These are phyloP conservation scores for Naganishia onofrii DNA, from an alignment of 768 basidiomycete genomes.

Conservation along the genomic window DNA sequence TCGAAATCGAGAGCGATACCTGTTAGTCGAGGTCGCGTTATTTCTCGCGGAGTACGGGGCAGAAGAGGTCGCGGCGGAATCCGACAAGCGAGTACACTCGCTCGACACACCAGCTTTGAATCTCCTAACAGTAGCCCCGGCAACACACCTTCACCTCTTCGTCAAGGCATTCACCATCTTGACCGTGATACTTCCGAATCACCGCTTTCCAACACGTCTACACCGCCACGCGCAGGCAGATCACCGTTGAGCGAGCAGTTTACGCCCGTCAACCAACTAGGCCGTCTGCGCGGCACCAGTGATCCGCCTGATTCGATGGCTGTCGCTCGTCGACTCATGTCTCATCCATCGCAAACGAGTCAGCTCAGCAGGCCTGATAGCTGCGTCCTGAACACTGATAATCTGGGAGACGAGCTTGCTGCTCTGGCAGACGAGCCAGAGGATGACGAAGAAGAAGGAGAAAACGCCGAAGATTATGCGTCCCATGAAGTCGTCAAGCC, in stretches of 20 bases:
- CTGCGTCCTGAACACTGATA: slow-evolving; percentile 24
- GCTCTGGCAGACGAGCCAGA: slow-evolving; percentile 31
- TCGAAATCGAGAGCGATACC: slow-evolving; percentile 1
- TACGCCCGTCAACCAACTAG: slow-evolving; percentile 4
- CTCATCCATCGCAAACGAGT: slow-evolving; percentile 23
- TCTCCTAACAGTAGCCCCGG: background rate
- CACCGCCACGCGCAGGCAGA: slow-evolving; percentile 5
- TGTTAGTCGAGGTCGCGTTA: slow-evolving; percentile 34
- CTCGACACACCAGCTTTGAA: slow-evolving; percentile 9
- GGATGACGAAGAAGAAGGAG: slow-evolving; percentile 1
- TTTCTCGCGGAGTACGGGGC: slow-evolving; percentile 29
- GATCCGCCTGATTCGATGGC: slow-evolving; percentile 21
- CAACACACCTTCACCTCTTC: slow-evolving; percentile 4
- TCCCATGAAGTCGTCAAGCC: background rate
- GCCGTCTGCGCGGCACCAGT: slow-evolving; percentile 9
- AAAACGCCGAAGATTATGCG: background rate
- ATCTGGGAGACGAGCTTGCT: slow-evolving; percentile 45
- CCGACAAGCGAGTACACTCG: slow-evolving; percentile 21
- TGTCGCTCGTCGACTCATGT: slow-evolving; percentile 11
- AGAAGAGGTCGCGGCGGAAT: slow-evolving; percentile 19
- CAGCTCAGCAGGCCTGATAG: slow-evolving; percentile 19
- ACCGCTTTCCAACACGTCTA: background rate
- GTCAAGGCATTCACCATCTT: background rate
- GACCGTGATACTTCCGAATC: background rate
- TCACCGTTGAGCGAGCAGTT: slow-evolving; percentile 12